Conservation (phyloP, 2,329 filamentous ascomycete genomes). For the Pseudocercospora vitis region DNA sequence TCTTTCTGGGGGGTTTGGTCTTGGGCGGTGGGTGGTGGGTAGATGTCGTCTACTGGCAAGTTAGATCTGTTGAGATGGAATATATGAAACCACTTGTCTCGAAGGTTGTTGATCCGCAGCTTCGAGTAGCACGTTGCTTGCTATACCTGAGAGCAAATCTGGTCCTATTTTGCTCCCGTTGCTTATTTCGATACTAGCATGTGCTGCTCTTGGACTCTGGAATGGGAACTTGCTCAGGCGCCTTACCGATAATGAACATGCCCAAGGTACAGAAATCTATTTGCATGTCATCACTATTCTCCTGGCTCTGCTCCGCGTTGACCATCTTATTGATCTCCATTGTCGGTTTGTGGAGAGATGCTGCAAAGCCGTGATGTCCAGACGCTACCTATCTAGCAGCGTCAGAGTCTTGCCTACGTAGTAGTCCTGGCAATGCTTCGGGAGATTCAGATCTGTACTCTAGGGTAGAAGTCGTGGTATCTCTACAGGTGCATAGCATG, state of each 20-base stretch:
- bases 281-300: neutral
- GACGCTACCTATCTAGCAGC: too few species aligned
- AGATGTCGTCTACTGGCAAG: slow-evolving; percentile 92
- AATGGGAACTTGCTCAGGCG: too few species aligned
- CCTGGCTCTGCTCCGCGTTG: neutral
- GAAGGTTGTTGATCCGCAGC: too few species aligned
- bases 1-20: slow-evolving; percentile 59
- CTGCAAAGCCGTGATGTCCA: neutral
- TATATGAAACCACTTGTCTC: too few species aligned
- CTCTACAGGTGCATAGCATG: neutral
- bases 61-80: too few species aligned
- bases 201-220: too few species aligned
- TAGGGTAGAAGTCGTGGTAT: slow-evolving; percentile 3
- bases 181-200: too few species aligned
- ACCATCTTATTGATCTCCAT: neutral
- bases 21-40: slow-evolving; percentile 70
- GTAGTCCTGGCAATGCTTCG: slow-evolving; percentile 3
- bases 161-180: too few species aligned
- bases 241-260: slow-evolving; percentile 63
- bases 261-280: slow-evolving; percentile 61
- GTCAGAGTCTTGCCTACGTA: too few species aligned
- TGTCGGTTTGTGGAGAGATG: neutral
- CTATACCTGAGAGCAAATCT: too few species aligned
- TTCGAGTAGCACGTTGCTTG: too few species aligned
- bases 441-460: neutral